phyloP scores from a whole-genome alignment of 192 early-diverging fungal species.

The Podila verticillata region DNA sequence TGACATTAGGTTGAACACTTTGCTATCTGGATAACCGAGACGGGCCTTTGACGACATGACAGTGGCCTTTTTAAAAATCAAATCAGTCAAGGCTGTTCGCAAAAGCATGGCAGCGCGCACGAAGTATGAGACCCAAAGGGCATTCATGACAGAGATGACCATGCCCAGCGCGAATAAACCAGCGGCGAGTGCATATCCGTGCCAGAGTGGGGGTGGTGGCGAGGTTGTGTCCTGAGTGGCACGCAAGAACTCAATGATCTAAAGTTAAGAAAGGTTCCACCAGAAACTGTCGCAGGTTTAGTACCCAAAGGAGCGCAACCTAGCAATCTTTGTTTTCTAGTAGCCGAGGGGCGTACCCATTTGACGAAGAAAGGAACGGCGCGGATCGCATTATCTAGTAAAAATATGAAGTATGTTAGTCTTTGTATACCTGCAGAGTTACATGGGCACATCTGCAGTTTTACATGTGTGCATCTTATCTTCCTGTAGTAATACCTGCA shows the following conservation, averaged over 20 bases:
- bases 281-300: background rate
- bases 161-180: slow-evolving; percentile 4
- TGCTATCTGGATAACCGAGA: slow-evolving; percentile 42
- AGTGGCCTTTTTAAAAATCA: slow-evolving; percentile 34
- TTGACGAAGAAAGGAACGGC: background rate
- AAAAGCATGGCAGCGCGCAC: background rate
- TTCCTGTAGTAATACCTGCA: background rate
- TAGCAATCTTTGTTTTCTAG: background rate
- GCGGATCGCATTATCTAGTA: background rate
- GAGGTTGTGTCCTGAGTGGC: slow-evolving; percentile 5
- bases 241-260: slow-evolving; percentile 34
- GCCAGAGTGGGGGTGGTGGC: slow-evolving; percentile 15
- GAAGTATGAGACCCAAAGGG: slow-evolving; percentile 2
- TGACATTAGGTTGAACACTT: slow-evolving; percentile 59
- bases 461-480: background rate
- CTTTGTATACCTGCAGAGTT: background rate
- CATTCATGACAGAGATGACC: background rate
- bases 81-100: slow-evolving; percentile 16
- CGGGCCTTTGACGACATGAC: slow-evolving; percentile 33
- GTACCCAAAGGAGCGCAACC: no score
- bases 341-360: background rate
- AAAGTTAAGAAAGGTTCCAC: background rate
- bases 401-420: background rate
- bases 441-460: background rate
- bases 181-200: slow-evolving; percentile 22